Evolutionary conservation across 345 rosid genomes (phyloP).

Genomic region (Brassica cretica): DNA sequence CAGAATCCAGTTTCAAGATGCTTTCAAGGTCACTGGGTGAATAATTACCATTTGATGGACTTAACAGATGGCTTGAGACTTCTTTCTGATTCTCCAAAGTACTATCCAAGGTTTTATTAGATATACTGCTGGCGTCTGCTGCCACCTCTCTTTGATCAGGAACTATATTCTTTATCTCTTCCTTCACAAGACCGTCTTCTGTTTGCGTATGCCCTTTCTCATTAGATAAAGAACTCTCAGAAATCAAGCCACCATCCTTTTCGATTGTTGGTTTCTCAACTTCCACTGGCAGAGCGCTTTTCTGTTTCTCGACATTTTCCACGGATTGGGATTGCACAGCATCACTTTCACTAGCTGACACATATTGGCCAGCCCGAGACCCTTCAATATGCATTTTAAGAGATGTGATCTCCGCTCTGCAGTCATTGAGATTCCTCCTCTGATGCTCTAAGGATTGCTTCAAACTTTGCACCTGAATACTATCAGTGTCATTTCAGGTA

Average conservation of each 20-base stretch:
- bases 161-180: conserved; percentile 56
- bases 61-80: conserved; percentile 39
- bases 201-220: conserved; percentile 47
- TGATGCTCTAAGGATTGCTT: conserved; percentile 72
- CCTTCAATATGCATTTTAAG: conserved; percentile 93
- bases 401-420: conserved; percentile 90
- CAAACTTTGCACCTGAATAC: conserved; percentile 69
- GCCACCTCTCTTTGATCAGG: conserved; percentile 46
- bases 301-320: conserved; percentile 63
- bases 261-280: conserved; percentile 51
- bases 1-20: conserved; percentile 48
- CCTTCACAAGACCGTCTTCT: conserved; percentile 68
- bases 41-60: conserved; percentile 39
- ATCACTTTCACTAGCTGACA: conserved; percentile 48
- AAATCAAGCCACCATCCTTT: conserved; percentile 33
- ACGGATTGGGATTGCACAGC: conserved; percentile 52
- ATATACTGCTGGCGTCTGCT: conserved; percentile 23
- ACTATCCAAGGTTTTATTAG: conserved; percentile 32
- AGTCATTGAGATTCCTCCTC: conserved; percentile 76
- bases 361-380: conserved; percentile 54
- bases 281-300: conserved; percentile 58
- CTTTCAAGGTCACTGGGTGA: conserved; percentile 41
- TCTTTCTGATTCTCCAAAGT: conserved; percentile 38
- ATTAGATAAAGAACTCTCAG: conserved; percentile 40
- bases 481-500: conserved; percentile 28